Conservation (phyloP, 2,329 filamentous ascomycete species). For the Scytalidium lignicola region DNA sequence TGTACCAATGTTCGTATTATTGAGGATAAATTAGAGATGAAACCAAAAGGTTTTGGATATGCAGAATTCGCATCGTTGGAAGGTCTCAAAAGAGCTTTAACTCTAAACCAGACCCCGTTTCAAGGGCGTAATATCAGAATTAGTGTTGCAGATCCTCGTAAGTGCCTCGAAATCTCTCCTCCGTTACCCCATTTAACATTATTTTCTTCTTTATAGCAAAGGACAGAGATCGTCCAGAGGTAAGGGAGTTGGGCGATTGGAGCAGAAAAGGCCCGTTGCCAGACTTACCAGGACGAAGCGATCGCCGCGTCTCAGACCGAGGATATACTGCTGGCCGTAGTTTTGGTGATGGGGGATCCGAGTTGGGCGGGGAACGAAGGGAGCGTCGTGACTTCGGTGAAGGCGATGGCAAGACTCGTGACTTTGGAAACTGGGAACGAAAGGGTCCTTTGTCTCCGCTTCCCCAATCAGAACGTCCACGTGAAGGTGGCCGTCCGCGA, state of each 20-base stretch:
- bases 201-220: conserved; percentile 56
- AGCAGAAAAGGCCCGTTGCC: conserved; percentile 86
- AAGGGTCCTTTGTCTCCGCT: conserved; percentile 82
- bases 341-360: conserved; percentile 38
- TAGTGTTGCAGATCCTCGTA: conserved; percentile 97
- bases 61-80: conserved; percentile 88
- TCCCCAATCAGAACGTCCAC: conserved; percentile 48
- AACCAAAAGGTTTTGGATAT: conserved; percentile 97
- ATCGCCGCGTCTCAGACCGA: conserved; percentile 45
- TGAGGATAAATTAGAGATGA: conserved; percentile 88
- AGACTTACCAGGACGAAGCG: conserved; percentile 56
- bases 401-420: conserved; percentile 69
- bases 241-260: conserved; percentile 84
- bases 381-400: conserved; percentile 69
- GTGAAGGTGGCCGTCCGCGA: conserved; percentile 53
- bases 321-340: conserved; percentile 39
- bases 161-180: conserved; percentile 35
- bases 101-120: conserved; percentile 75
- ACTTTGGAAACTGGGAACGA: conserved; percentile 90
- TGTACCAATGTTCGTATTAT: conserved; percentile 92
- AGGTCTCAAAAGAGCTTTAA: conserved; percentile 85
- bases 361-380: conserved; percentile 53
- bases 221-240: conserved; percentile 66
- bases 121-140: conserved; percentile 87
- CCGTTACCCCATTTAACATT: conserved; percentile 23